A percentile compares a stretch with the other conserved stretches of the same genome.
Evolutionary conservation across 2,329 filamentous ascomycete species (phyloP).

Genomic region (Nemania sp.): DNA sequence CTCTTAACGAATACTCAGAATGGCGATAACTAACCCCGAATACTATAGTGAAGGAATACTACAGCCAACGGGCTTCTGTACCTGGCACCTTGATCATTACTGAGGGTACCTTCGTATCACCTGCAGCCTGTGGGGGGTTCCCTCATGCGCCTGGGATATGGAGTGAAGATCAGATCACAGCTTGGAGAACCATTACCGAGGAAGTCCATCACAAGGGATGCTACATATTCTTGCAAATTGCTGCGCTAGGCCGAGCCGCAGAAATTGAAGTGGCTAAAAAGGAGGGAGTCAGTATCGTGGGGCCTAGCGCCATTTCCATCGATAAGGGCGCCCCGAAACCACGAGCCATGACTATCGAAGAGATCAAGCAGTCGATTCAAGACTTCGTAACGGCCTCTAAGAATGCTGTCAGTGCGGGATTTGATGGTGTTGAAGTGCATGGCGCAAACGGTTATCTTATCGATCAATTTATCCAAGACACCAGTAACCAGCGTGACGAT

Average conservation of each 20-base stretch:
- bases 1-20: no score
- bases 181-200: slow-evolving; percentile 68
- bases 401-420: slow-evolving; percentile 71
- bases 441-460: slow-evolving; percentile 67
- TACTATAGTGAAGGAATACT: slow-evolving; percentile 51
- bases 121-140: slow-evolving; percentile 58
- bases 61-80: slow-evolving; percentile 45
- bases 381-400: slow-evolving; percentile 67
- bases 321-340: slow-evolving; percentile 55
- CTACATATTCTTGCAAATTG: slow-evolving; percentile 70
- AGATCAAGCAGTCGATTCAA: slow-evolving; percentile 73
- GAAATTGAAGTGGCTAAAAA: slow-evolving; percentile 39
- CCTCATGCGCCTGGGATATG: slow-evolving; percentile 65
- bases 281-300: slow-evolving; percentile 42
- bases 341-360: slow-evolving; percentile 70
- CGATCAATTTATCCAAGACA: slow-evolving; percentile 64
- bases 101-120: slow-evolving; percentile 65
- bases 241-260: slow-evolving; percentile 67
- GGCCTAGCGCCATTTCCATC: slow-evolving; percentile 50
- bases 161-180: slow-evolving; percentile 62
- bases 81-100: slow-evolving; percentile 62
- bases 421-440: slow-evolving; percentile 67
- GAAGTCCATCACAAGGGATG: slow-evolving; percentile 69
- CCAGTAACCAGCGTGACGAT: slow-evolving; percentile 42
- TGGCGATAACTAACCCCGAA: no score